Conservation (phyloP, 805 yeast species). For the Lachancea quebecensis region DNA sequence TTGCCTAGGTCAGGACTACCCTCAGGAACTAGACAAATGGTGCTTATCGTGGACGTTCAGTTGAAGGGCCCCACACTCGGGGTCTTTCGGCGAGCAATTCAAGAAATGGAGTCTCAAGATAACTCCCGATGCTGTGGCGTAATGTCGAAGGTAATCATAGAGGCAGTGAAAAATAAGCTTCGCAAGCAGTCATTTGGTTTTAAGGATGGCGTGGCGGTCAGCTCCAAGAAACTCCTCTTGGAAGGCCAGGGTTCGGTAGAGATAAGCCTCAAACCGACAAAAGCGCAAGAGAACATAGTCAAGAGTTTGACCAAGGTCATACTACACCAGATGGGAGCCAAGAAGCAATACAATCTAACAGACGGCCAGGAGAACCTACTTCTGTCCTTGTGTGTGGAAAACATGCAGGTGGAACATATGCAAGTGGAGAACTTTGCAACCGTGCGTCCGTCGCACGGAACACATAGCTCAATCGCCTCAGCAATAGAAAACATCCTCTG, state of each 20-base stretch:
- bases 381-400: constrained; percentile 22
- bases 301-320: constrained; percentile 20
- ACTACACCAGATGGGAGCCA: constrained; percentile 14
- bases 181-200: constrained; percentile 3
- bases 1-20: not conserved
- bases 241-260: constrained; percentile 26
- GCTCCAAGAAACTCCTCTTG: constrained; percentile 12
- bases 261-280: constrained; percentile 21
- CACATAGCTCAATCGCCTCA: not conserved
- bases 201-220: constrained; percentile 9
- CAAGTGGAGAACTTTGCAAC: constrained; percentile 12
- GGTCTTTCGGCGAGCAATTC: not conserved
- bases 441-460: constrained; percentile 1
- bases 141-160: constrained; percentile 11
- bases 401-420: constrained; percentile 16
- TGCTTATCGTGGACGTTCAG: constrained; percentile 19
- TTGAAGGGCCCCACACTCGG: constrained; percentile 4
- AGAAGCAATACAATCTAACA: constrained; percentile 8
- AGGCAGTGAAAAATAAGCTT: constrained; percentile 14
- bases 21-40: not conserved
- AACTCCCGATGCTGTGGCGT: not conserved
- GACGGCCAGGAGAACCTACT: constrained; percentile 22
- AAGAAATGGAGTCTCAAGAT: not conserved
- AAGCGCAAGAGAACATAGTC: constrained; percentile 19
- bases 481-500: not conserved